Evolutionary conservation across 345 rosid species (phyloP), one percentile per base, ranked within the genome.

Genomic region (Gossypium raimondii): DNA sequence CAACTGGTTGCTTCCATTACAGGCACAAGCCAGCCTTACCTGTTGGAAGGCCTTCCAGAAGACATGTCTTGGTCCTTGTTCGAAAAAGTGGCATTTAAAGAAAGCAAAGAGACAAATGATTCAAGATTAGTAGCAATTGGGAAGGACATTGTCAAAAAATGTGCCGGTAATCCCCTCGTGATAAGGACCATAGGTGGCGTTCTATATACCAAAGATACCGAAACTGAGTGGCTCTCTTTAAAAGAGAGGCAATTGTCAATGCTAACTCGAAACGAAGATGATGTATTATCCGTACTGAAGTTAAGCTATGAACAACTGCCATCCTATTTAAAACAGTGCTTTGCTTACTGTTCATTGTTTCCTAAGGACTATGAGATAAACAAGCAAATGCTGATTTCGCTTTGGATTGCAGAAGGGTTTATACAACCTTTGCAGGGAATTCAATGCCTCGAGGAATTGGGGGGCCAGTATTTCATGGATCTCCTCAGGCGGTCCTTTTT

Each of bases 221-320:
- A 62, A 69, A 45, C n/a, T 10, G 75, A 78, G 8, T 82, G 83
- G 81, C 11, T 48, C 9, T 38, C 50, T 8, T 50, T 83, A 2
- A 34, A 52, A 55, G 24, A 70, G 9, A 48, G 71, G 14, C 75
- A 72, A 8, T 14, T 73, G 55, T 65, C 53, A 41, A 25, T 10
- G 24, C 5, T 8, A 1, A 17, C 34, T 7, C 25, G 53, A 22
- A 67, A 51, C 1, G 44, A 64, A 10, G 76, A 59, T 20, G 70
- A 11, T 3, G 78, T 85, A 9, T 64, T 81, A 22, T 57, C 76
- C 0, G 76, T 72, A 5, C 78, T 83, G 10, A 75, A 76, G 63
- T 72, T 81, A 34, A 85, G 84, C 68, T 85, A 77, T 1, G 78
- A 79, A 53, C 55, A 78, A 50, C 83, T 85, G 38, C 88, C 86